Evolutionary conservation across 1,284 basidiomycete genomes (phyloP), one percentile per base, ranked within the genome.

Genomic region (Marasmius tenuissimus): DNA sequence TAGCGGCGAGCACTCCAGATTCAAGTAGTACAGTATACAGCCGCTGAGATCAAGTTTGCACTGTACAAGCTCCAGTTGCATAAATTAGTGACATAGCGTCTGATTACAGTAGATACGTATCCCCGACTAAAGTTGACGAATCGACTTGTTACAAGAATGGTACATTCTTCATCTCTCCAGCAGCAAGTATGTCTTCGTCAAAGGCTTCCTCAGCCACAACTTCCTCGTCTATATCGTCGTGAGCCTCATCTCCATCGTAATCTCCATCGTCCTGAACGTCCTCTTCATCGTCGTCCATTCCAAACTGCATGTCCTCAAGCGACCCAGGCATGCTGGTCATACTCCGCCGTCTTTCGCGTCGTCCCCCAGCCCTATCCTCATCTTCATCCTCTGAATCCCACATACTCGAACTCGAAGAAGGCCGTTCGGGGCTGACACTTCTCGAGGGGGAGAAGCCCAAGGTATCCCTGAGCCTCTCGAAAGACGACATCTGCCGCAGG

Each of bases 281-380:
- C n/a, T 77, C 78, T 12, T 82, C 81, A 40, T 84, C 80, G 61
- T 82, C 72, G n/a, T 77, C 85, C 65, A 85, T 85, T 60, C 83
- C 80, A 71, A 82, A 75, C 55, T 86, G 78, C 65, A 78, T 76
- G 37, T 77, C 85, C 62, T 81, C 78, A 65, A 94, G 69, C 61
- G 91, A 85, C 33, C 93, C 93, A 12, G 93, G 93, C 91, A 95
- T 94, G 68, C 90, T 93, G 39, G 85, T 84, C 74, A 88, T 81
- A 66, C 88, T 89, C 69, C 83, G 80, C 60, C 84, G 79, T 66
- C 87, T 76, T 54, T 71, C 67, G 60, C 83, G 70, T 65, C 75
- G 74, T 61, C 77, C 71, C 57, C 70, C 68, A 63, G 75, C 75
- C 59, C 76, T 80, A 34, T 76, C 81, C 57, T 85, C 85, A 4